Evolutionary conservation across 2,329 filamentous ascomycete species (phyloP).

Genomic region (Botryotinia convoluta): DNA sequence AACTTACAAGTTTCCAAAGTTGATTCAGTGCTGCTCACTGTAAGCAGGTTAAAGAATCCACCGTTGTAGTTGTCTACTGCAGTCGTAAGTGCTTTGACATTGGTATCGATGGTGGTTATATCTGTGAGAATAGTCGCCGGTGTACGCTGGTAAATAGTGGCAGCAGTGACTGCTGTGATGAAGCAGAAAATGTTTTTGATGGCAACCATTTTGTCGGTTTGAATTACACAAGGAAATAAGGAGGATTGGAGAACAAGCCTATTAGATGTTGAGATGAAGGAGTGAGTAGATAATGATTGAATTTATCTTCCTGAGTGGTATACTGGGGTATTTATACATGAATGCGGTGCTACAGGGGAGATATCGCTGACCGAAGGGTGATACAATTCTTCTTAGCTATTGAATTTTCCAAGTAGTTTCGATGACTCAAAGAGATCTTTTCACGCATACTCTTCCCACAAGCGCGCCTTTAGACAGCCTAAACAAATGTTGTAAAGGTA

Average conservation of each 20-base stretch:
- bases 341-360: not conserved
- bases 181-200: slow-evolving; percentile 26
- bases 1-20: slow-evolving; percentile 19
- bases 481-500: not conserved
- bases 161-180: slow-evolving; percentile 21
- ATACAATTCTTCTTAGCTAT: not conserved
- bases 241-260: not conserved
- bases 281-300: not conserved
- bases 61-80: slow-evolving; percentile 42
- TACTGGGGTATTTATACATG: not conserved
- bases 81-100: slow-evolving; percentile 46
- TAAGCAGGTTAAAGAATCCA: slow-evolving; percentile 19
- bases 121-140: slow-evolving; percentile 21
- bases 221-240: no score
- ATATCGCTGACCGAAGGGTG: not conserved
- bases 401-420: not conserved
- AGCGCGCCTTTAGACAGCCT: not conserved
- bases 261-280: not conserved
- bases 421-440: not conserved
- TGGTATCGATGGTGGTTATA: slow-evolving; percentile 44
- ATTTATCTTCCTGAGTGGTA: not conserved
- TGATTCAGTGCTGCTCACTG: slow-evolving; percentile 18
- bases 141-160: slow-evolving; percentile 22
- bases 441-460: not conserved
- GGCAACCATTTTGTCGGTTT: slow-evolving; percentile 24